Percentiles rank a stretch among this genome's conserved stretches.
Conservation (phyloP, 1,284 basidiomycete genomes). For the Melampsora abietis-canadensis region DNA sequence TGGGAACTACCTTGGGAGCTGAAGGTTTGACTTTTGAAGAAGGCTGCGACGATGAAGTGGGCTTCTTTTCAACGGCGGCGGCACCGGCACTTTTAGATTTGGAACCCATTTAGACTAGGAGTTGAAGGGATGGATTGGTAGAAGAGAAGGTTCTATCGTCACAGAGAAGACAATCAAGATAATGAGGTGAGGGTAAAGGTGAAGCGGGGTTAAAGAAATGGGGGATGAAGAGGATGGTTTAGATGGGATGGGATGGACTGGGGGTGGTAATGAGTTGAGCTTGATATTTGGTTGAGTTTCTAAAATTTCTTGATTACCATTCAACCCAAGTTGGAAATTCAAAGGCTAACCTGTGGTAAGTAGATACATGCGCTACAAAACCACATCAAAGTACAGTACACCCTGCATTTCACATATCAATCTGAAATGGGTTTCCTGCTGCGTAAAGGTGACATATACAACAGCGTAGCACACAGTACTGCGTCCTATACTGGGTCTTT, state of each 20-base stretch:
- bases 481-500: too few species aligned
- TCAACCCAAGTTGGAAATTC: too few species aligned
- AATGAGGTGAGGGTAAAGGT: neutral
- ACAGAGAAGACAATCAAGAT: neutral
- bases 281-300: too few species aligned
- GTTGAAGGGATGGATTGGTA: neutral
- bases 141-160: neutral
- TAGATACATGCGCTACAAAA: too few species aligned
- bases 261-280: too few species aligned
- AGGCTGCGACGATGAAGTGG: slow-evolving; percentile 31
- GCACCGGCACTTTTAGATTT: neutral
- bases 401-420: too few species aligned
- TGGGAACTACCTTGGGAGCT: slow-evolving; percentile 24
- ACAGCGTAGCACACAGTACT: too few species aligned
- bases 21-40: slow-evolving; percentile 22
- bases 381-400: too few species aligned
- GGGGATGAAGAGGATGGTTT: neutral
- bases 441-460: too few species aligned
- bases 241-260: neutral
- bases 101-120: neutral
- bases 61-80: slow-evolving; percentile 11
- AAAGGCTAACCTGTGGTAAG: too few species aligned
- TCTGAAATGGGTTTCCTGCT: too few species aligned
- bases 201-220: neutral
- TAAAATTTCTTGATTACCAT: too few species aligned